Base-by-base conservation (phyloP, 257 asterid species). In the Cynanchum wilfordii region DNA sequence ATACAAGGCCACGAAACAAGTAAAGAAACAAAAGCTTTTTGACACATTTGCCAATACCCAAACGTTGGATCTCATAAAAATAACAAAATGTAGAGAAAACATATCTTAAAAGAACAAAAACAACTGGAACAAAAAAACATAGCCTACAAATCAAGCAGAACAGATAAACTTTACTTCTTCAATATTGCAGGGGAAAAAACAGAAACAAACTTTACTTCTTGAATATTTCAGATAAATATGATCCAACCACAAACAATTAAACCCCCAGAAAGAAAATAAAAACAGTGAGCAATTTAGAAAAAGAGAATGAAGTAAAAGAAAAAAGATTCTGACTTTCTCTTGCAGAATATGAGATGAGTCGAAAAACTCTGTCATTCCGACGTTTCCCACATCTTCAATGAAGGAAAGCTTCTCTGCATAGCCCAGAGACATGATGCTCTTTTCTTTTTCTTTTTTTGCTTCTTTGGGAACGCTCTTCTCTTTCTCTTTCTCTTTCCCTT, bases 301-400 rank as follows among this genome's bases (percentile, higher is more conserved):
- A 66, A 36, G 68, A 44, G 68, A 66, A 63, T 38, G 66, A 63
- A 24, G 71, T 68, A 8, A 44, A 36, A 40, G 10, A 40, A 42
- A 42, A 42, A 7, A 25, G 17, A 49, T 38, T 64, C 77, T 65
- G 70, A 91, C 98, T 79, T 91, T 93, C 42, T 89, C 88, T 73
- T 87, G 96, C 83, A 93, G 81, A 76, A 88, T 77, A 65, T 78
- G 86, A 73, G 92, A 82, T 25, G 98, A 82, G 83, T 93, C 97
- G 60, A 88, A 89, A 78, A 82, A 82, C 65, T 93, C 97, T 22
- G 86, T 40, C 98, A 93, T 93, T 78, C 98, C 98, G 66, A 93
- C 97, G 83, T 84, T 89, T 84, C 98, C 98, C 77, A 93, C 97
- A 82, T 93, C 98, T 81, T 93, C 98, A 25, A 87, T 91, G 82